A percentile compares a stretch with the other conserved stretches of the same genome.
These are phyloP conservation scores for Calonectria honghensis DNA, from an alignment of 2,329 filamentous ascomycete species.

Conservation along the genomic window DNA sequence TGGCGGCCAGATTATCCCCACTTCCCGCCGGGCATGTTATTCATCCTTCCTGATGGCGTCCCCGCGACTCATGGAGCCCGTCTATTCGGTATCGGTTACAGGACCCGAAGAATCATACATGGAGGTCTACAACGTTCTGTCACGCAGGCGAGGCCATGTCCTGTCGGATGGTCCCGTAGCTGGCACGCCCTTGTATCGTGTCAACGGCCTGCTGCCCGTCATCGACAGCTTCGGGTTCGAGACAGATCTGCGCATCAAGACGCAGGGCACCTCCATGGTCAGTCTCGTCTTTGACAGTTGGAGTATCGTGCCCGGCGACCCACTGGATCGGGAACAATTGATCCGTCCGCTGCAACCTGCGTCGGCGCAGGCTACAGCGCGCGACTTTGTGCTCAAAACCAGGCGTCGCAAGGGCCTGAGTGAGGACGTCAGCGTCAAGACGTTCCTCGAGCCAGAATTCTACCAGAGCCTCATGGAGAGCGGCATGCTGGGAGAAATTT, in stretches of 20 bases:
- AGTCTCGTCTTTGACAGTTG: slow-evolving; percentile 96
- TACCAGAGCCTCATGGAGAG: slow-evolving; percentile 92
- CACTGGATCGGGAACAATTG: slow-evolving; percentile 90
- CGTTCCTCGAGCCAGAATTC: slow-evolving; percentile 96
- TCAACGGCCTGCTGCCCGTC: slow-evolving; percentile 92
- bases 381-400: slow-evolving; percentile 98
- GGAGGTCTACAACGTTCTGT: slow-evolving; percentile 93
- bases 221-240: slow-evolving; percentile 99
- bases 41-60: slow-evolving; percentile 98
- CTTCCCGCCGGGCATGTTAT: slow-evolving; percentile 93
- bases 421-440: slow-evolving; percentile 96
- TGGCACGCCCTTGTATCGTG: slow-evolving; percentile 93
- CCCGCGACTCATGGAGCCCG: slow-evolving; percentile 95
- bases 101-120: slow-evolving; percentile 92
- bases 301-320: slow-evolving; percentile 96
- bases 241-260: slow-evolving; percentile 96
- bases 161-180: slow-evolving; percentile 95
- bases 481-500: slow-evolving; percentile 82
- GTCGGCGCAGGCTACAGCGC: slow-evolving; percentile 88
- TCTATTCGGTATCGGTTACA: slow-evolving; percentile 94
- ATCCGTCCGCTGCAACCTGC: slow-evolving; percentile 91
- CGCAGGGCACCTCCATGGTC: slow-evolving; percentile 92
- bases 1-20: slow-evolving; percentile 97
- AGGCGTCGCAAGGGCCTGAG: slow-evolving; percentile 93
- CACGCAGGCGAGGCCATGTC: slow-evolving; percentile 92